Evolutionary conservation across 495 filamentous ascomycete species (phyloP).

Genomic region (Tuber brumale): DNA sequence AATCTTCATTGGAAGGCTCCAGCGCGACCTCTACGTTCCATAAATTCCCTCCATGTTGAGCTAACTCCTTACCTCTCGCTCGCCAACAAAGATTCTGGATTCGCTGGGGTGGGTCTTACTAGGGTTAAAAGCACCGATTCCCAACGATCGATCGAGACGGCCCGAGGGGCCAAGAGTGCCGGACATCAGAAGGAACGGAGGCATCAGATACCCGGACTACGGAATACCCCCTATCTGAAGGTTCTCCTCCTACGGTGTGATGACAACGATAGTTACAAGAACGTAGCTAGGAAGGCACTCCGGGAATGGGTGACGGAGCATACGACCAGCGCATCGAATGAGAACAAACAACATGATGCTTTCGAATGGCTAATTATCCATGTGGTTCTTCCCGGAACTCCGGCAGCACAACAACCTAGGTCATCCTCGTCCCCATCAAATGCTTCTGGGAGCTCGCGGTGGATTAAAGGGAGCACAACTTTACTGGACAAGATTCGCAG

Average conservation of each 20-base stretch:
- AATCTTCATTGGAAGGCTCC: constrained; percentile 97
- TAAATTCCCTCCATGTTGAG: constrained; percentile 83
- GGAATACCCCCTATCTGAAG: constrained; percentile 91
- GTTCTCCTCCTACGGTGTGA: constrained; percentile 82
- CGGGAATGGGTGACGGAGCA: constrained; percentile 86
- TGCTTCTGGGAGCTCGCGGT: constrained; percentile 53
- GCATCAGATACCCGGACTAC: constrained; percentile 91
- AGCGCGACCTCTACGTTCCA: constrained; percentile 79
- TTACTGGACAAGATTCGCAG: constrained; percentile 83
- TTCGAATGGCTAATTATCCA: constrained; percentile 96
- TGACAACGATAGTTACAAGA: constrained; percentile 89
- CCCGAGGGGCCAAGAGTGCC: constrained; percentile 24
- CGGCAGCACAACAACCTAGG: constrained; percentile 63
- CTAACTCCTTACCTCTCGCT: constrained; percentile 57
- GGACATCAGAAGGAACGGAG: constrained; percentile 55
- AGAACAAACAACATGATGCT: constrained; percentile 75
- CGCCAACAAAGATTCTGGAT: constrained; percentile 41
- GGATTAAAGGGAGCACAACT: constrained; percentile 70
- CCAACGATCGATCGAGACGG: constrained; percentile 32
- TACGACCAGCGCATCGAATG: constrained; percentile 48
- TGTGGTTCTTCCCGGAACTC: constrained; percentile 74
- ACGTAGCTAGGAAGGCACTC: constrained; percentile 63
- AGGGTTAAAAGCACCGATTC: constrained; percentile 47
- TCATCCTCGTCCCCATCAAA: constrained; percentile 43
- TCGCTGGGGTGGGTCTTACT: constrained; percentile 37